Percentiles rank a stretch among this genome's conserved stretches.
These are phyloP conservation scores for Capsella rubella DNA, from an alignment of 441 rosid species.

Conservation along the genomic window DNA sequence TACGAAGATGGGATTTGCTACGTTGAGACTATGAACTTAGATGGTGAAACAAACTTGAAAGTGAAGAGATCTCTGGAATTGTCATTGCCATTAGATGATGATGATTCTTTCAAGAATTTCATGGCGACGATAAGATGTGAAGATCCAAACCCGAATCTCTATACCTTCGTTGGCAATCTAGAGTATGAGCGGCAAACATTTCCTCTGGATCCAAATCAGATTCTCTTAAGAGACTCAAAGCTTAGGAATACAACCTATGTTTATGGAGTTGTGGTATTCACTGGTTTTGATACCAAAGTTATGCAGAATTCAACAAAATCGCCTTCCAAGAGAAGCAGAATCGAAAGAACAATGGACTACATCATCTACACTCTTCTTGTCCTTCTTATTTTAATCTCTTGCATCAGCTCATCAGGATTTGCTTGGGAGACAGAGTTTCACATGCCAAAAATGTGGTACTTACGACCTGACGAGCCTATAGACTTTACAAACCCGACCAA, in stretches of 20 bases:
- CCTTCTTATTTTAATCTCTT: conserved; percentile 69
- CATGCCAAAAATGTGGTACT: conserved; percentile 88
- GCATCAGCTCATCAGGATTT: conserved; percentile 87
- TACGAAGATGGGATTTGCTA: conserved; percentile 97
- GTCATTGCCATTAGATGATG: conserved; percentile 68
- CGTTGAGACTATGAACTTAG: conserved; percentile 99
- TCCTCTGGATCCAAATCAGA: conserved; percentile 87
- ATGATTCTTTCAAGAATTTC: conserved; percentile 70
- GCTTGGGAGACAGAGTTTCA: conserved; percentile 75
- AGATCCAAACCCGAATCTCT: conserved; percentile 94
- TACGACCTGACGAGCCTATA: conserved; percentile 58
- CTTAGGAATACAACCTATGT: conserved; percentile 86
- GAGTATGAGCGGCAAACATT: conserved; percentile 68
- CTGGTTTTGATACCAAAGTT: conserved; percentile 96
- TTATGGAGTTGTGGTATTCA: conserved; percentile 84
- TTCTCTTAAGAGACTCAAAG: conserved; percentile 98
- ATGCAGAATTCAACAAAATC: conserved; percentile 94
- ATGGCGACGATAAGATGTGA: conserved; percentile 76
- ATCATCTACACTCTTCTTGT: conserved; percentile 84
- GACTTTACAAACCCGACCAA: conserved; percentile 59
- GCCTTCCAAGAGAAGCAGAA: conserved; percentile 90
- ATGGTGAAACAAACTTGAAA: conserved; percentile 97
- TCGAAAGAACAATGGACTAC: conserved; percentile 92
- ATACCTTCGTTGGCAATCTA: conserved; percentile 85
- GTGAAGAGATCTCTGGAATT: conserved; percentile 86